Conservation (phyloP, 768 basidiomycete species). For the Mycena alexandri region DNA sequence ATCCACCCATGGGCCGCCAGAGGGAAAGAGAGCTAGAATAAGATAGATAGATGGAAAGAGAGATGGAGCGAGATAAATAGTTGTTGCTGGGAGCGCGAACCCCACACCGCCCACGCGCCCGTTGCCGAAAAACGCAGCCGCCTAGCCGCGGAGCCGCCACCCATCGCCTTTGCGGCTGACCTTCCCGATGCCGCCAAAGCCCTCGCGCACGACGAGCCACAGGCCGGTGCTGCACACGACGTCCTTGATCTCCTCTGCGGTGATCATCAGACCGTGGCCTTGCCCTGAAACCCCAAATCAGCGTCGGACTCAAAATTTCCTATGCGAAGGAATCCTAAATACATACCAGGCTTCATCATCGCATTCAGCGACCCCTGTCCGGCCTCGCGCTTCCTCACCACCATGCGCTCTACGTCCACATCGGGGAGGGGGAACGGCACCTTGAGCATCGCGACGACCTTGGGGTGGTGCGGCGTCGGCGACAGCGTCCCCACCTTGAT, state of each 20-base stretch:
- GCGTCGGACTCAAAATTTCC: background rate
- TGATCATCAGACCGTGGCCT: conserved; percentile 69
- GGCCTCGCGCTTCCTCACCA: conserved; percentile 63
- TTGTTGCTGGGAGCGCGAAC: no score
- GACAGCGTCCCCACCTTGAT: conserved; percentile 87
- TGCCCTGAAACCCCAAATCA: no score
- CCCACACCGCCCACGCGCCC: no score
- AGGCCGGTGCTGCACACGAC: conserved; percentile 87
- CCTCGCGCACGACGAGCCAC: conserved; percentile 93
- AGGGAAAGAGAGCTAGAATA: background rate
- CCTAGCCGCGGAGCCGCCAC: conserved; percentile 77
- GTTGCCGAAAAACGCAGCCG: no score
- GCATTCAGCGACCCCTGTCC: conserved; percentile 16
- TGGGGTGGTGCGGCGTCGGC: conserved; percentile 96
- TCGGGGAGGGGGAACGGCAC: conserved; percentile 92
- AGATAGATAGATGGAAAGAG: conserved; percentile 4
- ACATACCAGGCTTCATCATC: conserved; percentile 10
- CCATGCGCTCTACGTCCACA: conserved; percentile 75
- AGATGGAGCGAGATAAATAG: background rate
- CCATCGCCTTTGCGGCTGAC: conserved; percentile 84
- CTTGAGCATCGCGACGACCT: conserved; percentile 92
- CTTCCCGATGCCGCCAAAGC: conserved; percentile 91
- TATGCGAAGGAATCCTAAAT: no score
- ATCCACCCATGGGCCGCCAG: no score
- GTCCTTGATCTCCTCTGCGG: conserved; percentile 95